A percentile compares a stretch with the other conserved stretches of the same genome.
Evolutionary conservation across 169 alveolate genomes (phyloP).

Genomic region (Cryptosporidium viatorum): DNA sequence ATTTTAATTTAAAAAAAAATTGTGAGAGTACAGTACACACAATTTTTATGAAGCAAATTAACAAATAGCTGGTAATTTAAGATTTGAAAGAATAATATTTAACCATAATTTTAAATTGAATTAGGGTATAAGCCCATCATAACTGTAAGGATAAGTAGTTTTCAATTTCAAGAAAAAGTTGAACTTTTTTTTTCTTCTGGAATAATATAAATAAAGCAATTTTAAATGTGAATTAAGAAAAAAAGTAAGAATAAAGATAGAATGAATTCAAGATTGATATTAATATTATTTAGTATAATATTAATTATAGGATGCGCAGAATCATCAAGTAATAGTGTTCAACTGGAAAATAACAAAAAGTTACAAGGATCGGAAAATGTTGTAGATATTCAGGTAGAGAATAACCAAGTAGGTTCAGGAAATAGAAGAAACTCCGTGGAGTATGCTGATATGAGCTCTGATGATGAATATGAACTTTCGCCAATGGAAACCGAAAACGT

Average conservation of each 20-base stretch:
- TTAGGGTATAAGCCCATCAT: neutral
- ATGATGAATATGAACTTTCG: neutral
- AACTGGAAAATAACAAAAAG: neutral
- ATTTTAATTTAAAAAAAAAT: neutral
- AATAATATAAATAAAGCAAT: neutral
- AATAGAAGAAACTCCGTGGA: neutral
- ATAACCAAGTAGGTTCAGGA: neutral
- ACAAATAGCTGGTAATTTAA: neutral
- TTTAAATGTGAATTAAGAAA: constrained; percentile 36
- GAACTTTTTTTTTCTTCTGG: neutral
- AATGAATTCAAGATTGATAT: constrained; percentile 13
- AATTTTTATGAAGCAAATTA: neutral
- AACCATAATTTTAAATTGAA: neutral
- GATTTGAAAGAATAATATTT: neutral
- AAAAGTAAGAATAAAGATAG: neutral
- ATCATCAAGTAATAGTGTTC: neutral
- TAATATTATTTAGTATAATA: constrained; percentile 3
- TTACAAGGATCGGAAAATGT: neutral
- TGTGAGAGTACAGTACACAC: constrained; percentile 43
- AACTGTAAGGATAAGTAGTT: too few relatives aligned
- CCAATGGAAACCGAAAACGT: neutral
- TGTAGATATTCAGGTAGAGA: neutral
- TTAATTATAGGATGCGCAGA: neutral
- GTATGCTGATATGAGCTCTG: constrained; percentile 20
- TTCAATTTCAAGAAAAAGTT: neutral